Percentiles rank a stretch among this genome's conserved stretches.
phyloP scores from a whole-genome alignment of 371 early-diverging fungal genomes.

The Mortierella sp. region DNA sequence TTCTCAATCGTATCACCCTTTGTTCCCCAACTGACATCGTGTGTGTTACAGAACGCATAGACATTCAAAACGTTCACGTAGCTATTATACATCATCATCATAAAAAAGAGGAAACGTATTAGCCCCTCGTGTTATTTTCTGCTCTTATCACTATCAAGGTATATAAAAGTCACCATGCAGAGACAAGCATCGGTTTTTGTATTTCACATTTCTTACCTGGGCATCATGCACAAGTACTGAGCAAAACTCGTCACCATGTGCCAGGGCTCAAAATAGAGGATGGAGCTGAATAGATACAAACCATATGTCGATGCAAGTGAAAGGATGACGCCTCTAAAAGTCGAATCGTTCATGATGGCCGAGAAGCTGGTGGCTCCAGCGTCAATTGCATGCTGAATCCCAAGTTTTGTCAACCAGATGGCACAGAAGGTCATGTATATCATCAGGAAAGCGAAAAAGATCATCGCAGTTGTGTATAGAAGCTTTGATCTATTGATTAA shows the following conservation, averaged over 20 bases:
- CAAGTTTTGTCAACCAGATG: conserved; percentile 66
- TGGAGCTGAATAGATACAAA: conserved; percentile 78
- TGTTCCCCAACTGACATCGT: conserved; percentile 96
- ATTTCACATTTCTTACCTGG: conserved; percentile 63
- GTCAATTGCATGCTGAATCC: conserved; percentile 41
- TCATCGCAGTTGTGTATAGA: conserved; percentile 72
- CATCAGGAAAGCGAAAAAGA: conserved; percentile 83
- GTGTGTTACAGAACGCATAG: conserved; percentile 93
- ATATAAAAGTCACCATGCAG: too few relatives aligned
- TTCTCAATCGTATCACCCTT: conserved; percentile 79
- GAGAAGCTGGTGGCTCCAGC: conserved; percentile 40
- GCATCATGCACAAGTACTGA: conserved; percentile 90
- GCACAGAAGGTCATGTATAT: conserved; percentile 75
- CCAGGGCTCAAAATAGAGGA: conserved; percentile 92
- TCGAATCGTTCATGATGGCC: conserved; percentile 34
- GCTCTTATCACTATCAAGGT: too few relatives aligned
- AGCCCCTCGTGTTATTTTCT: too few relatives aligned
- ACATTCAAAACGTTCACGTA: conserved; percentile 90
- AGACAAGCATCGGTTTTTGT: too few relatives aligned
- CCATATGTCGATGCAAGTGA: conserved; percentile 88
- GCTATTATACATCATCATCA: too few relatives aligned
- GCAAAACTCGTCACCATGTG: conserved; percentile 93
- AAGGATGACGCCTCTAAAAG: conserved; percentile 88
- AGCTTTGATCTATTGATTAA: conserved; percentile 58
- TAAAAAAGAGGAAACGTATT: too few relatives aligned